Evolutionary conservation across 1,284 basidiomycete genomes (phyloP), one percentile per base, ranked within the genome.

Genomic region (Leucocoprinus gongylophorus): DNA sequence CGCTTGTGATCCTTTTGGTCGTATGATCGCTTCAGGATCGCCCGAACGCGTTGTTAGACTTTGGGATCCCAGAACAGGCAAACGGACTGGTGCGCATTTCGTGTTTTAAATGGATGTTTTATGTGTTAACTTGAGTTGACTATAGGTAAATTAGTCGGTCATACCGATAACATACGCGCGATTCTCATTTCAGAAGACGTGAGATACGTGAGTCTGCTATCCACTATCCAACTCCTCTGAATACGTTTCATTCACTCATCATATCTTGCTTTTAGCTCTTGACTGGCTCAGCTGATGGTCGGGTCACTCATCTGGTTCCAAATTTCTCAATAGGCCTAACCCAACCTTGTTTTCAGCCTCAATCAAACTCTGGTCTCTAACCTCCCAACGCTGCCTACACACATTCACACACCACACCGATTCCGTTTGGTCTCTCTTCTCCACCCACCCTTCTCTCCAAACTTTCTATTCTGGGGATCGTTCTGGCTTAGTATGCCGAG

Each of bases 321-420:
- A 32, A 20, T n/a, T 18, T 32, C 21, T 23, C 15, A 28, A 30
- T 21, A 3, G 20, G 21, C 13, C 13, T 23, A 18, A 50, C 38
- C 53, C 47, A 46, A 5, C 46, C 23, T n/a, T 3, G 32, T 23
- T 38, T 55, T 64, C 30, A 81, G 83, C 85, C 5, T 89, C 90
- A 2, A 79, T 90, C 62, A 93, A 94, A 61, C 79, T 99, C 9
- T 98, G 95, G 95, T 97, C 94, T 0, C 72, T 98, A 10, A 64
- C 76, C 0, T 85, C 89, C 9, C 95, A 97, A 65, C 78, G 90
- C 10, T 97, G 93, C 64, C 70, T 99, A 12, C 93, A 99, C 62
- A 99, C 95, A 1, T 99, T 98, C 70, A 90, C 89, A 1, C 89
- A 98, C 64, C 97, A 99, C 66, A 84, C 88, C 13, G 92, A 94